Percentiles rank a stretch among this genome's conserved stretches.
Conservation (phyloP, 2,329 filamentous ascomycete species). For the Hawksworthiomyces lignivorus region DNA sequence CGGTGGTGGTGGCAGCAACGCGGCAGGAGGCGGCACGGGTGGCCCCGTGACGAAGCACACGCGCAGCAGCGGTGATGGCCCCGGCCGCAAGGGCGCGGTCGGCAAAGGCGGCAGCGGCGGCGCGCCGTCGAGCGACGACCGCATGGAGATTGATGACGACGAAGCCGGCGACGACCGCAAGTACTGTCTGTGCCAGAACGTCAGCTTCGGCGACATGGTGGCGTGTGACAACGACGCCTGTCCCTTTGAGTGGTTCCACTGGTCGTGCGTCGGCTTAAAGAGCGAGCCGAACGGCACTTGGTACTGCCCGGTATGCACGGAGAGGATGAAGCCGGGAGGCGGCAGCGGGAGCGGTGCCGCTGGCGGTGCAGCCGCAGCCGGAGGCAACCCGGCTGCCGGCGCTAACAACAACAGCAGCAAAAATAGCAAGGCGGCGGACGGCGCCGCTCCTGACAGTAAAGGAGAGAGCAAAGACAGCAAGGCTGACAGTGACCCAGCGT, state of each 20-base stretch:
- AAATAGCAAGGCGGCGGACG: neutral
- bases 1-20: neutral
- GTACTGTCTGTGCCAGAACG: constrained; percentile 76
- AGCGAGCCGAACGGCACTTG: constrained; percentile 60
- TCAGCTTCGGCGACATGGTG: constrained; percentile 83
- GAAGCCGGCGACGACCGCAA: constrained; percentile 71
- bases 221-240: constrained; percentile 80
- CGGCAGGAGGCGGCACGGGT: neutral
- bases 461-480: neutral
- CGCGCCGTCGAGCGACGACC: constrained; percentile 38
- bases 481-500: neutral
- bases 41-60: constrained; percentile 9
- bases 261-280: constrained; percentile 63
- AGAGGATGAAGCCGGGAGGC: constrained; percentile 34
- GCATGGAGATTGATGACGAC: constrained; percentile 53
- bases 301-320: constrained; percentile 57
- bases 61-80: neutral
- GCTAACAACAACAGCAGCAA: neutral
- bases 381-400: neutral
- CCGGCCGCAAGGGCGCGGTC: neutral
- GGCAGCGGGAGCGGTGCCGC: constrained; percentile 21
- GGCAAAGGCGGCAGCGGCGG: constrained; percentile 1
- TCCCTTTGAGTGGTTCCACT: constrained; percentile 83
- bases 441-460: neutral
- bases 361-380: neutral